Evolutionary conservation across 2,329 filamentous ascomycete species (phyloP).

Genomic region (Neonectria faginata): DNA sequence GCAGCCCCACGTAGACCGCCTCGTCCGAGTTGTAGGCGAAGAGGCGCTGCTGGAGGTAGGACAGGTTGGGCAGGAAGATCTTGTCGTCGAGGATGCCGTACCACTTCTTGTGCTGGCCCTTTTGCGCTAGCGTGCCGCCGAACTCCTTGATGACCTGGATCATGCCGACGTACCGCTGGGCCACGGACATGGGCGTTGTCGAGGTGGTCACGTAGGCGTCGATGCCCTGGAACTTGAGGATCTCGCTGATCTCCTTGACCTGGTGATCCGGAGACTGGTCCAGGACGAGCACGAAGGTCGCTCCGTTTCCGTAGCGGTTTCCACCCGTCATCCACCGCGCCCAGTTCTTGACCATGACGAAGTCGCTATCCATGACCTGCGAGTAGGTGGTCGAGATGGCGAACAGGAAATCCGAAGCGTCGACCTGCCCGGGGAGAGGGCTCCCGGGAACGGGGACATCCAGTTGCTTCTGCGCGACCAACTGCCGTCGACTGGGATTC

Average conservation of each 20-base stretch:
- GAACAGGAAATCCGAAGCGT: conserved; percentile 57
- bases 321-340: conserved; percentile 60
- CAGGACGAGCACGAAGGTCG: conserved; percentile 56
- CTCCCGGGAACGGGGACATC: conserved; percentile 50
- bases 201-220: conserved; percentile 53
- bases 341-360: conserved; percentile 57
- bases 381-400: conserved; percentile 58
- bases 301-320: conserved; percentile 56
- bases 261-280: conserved; percentile 53
- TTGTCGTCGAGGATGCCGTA: conserved; percentile 60
- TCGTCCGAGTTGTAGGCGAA: conserved; percentile 48
- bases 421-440: conserved; percentile 47
- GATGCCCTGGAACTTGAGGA: conserved; percentile 53
- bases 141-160: conserved; percentile 50
- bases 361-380: conserved; percentile 53
- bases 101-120: conserved; percentile 54
- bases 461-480: conserved; percentile 48
- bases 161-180: conserved; percentile 54
- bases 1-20: conserved; percentile 57
- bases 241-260: conserved; percentile 45
- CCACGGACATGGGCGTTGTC: conserved; percentile 47
- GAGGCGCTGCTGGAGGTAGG: conserved; percentile 54
- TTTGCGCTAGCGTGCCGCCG: conserved; percentile 49
- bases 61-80: conserved; percentile 59
- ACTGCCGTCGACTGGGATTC: conserved; percentile 39